Evolutionary conservation across 2,329 filamentous ascomycete species (phyloP), one percentile per base, ranked within the genome.

Genomic region (Alternaria sp.): DNA sequence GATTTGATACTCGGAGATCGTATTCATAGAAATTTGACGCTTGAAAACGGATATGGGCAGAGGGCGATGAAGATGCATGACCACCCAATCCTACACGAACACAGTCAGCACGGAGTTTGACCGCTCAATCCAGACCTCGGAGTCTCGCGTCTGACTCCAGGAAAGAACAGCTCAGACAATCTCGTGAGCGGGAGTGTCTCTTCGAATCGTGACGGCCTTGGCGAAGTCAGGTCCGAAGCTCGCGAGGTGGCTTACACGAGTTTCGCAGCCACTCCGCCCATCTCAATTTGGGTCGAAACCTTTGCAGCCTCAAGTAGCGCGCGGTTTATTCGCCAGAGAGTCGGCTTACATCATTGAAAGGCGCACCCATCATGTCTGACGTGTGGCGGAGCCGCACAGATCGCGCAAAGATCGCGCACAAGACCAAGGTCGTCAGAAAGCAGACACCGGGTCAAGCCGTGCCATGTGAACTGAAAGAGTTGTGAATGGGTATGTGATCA

Each of bases 81-180:
- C 36, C 45, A 36, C 14, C 25, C 36, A 43, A 12, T 28, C 16
- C 25, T 53, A 32, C 38, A 53, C 38, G 38, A 44, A 44, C 5
- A 54, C 51, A 54, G 38, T 54, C 51, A 54, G 51, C 36, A 32
- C 28, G 18, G 38, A 43, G 12, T 22, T 44, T 32, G 40, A 30
- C 28, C 38, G 27, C 18, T 44, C 22, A 32, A 30, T 44, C 18
- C 27, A 28, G 14, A 44, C 38, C 22, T n/a, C 25, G 3, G 36
- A 30, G 14, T 30, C n/a, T 27, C 6, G 27, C 16, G n/a, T 43
- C 5, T 43, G 27, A 25, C 11, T 44, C n/a, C 20, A 20, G 18
- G 18, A 43, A 8, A 11, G 18, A 22, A 27, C n/a, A 54, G 8
- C 16, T 12, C 22, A n/a, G 34, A 5, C 22, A 20, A 28, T 5